Evolutionary conservation across 2,329 filamentous ascomycete genomes (phyloP), one percentile per base, ranked within the genome.

Genomic region (Cladosporium sp.): DNA sequence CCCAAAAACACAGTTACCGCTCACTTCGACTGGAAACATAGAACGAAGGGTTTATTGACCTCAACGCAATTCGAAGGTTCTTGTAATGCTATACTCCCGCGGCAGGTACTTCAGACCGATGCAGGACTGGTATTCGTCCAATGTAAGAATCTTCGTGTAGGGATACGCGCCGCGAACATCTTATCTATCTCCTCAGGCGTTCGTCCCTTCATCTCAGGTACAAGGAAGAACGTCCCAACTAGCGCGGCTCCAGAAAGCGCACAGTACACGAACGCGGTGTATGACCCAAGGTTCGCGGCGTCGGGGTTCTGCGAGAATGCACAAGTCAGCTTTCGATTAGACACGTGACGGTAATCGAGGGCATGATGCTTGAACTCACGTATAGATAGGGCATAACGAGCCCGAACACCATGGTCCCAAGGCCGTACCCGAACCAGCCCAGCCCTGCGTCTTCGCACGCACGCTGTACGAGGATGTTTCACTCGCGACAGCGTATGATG

Each of bases 141-240:
- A 38, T 38, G 36, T 38, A 6, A 15, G 36, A 38, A 38, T 5
- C 36, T 19, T 7, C 17, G 36, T 12, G 36, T 38, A 19, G 36
- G n/a, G 12, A 38, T 12, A 38, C 17, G 36, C 15, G n/a, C 36
- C 36, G 12, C 36, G 17, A 69, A 70, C 61, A 67, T 72, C 53
- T 58, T 45, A 60, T 80, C 77, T 51, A 81, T 75, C 56, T 80
- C 75, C 32, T 66, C 65, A 1, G 72, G 64, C 1, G 63, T 73
- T 18, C 75, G 62, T 3, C 73, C 74, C 62, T 74, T 76, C 67
- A 79, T 80, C 59, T 83, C 79, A 0, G 80, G 79, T 0, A 82
- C 64, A 30, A 68, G 66, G 9, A 70, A 63, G 65, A 69, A 82
- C 0, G 72, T 70, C 0, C 72, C 40, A 1, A 65, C 50, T 2